phyloP scores from a whole-genome alignment of 2,329 filamentous ascomycete species.

The Emydomyces testavorans region DNA sequence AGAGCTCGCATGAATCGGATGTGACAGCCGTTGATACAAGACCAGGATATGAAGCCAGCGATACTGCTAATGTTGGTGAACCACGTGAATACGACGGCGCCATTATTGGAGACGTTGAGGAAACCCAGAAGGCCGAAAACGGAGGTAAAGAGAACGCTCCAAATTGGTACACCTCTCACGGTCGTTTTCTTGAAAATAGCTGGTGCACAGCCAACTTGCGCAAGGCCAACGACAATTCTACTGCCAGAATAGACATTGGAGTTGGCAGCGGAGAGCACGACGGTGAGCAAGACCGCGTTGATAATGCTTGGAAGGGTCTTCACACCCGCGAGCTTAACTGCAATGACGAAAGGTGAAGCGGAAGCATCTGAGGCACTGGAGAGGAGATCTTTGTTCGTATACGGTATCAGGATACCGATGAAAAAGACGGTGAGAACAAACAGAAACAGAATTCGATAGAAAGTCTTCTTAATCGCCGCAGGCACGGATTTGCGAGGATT shows the following conservation, averaged over 20 bases:
- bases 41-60: constrained; percentile 30
- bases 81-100: constrained; percentile 47
- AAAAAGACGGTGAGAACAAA: constrained; percentile 44
- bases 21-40: constrained; percentile 42
- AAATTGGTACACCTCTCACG: constrained; percentile 36
- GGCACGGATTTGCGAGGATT: constrained; percentile 64
- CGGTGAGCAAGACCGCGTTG: constrained; percentile 35
- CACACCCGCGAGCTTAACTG: constrained; percentile 29
- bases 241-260: constrained; percentile 41
- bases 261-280: constrained; percentile 36
- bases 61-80: constrained; percentile 28
- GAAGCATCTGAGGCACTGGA: constrained; percentile 23
- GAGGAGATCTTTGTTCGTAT: constrained; percentile 45
- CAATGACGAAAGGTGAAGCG: constrained; percentile 36
- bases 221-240: constrained; percentile 58
- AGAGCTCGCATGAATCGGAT: constrained; percentile 55
- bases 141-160: constrained; percentile 35
- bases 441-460: constrained; percentile 60
- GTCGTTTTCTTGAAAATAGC: constrained; percentile 33
- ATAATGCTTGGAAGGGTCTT: constrained; percentile 31
- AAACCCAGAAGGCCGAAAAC: constrained; percentile 55
- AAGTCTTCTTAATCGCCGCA: constrained; percentile 60
- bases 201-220: constrained; percentile 37
- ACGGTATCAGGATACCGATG: constrained; percentile 59
- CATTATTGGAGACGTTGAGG: constrained; percentile 54